A percentile compares a stretch with the other conserved stretches of the same genome.
Conservation (phyloP, 108 stramenopile species). For the Cyclotella kingstonii region DNA sequence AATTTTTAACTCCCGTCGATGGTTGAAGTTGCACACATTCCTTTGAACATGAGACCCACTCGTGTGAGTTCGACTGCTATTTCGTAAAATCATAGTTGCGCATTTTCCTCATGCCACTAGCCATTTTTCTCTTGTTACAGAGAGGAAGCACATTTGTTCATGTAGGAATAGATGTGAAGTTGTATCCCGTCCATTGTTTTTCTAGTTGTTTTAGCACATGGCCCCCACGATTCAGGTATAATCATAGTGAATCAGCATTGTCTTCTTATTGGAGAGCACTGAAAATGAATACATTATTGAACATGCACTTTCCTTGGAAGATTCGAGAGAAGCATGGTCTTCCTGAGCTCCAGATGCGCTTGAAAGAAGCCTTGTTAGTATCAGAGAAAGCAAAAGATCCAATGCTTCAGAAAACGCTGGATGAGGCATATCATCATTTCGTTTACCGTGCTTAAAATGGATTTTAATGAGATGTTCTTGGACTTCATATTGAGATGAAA, state of each 20-base stretch:
- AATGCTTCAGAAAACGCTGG: slow-evolving; percentile 37
- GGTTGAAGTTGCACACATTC: slow-evolving; percentile 46
- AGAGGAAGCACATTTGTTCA: slow-evolving; percentile 51
- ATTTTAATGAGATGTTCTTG: no score
- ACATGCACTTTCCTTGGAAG: slow-evolving; percentile 51
- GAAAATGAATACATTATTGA: slow-evolving; percentile 41
- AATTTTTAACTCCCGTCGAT: not conserved
- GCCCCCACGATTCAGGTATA: slow-evolving; percentile 33
- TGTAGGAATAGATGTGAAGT: slow-evolving; percentile 53
- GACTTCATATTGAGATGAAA: no score
- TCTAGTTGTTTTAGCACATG: slow-evolving; percentile 14
- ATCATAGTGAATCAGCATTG: slow-evolving; percentile 17
- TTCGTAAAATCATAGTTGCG: not conserved
- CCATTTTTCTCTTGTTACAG: not conserved
- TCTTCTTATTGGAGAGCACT: slow-evolving; percentile 44
- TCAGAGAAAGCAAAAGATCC: slow-evolving; percentile 23
- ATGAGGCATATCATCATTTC: slow-evolving; percentile 45
- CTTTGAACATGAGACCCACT: slow-evolving; percentile 37
- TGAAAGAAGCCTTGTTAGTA: slow-evolving; percentile 29
- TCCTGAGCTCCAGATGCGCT: slow-evolving; percentile 47
- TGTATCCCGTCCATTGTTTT: slow-evolving; percentile 25
- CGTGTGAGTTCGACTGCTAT: not conserved
- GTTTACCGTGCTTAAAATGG: slow-evolving; percentile 20
- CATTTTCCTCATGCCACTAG: not conserved
- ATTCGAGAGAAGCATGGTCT: slow-evolving; percentile 40